Conservation (phyloP, 345 rosid species). For the Cardamine occulta region DNA sequence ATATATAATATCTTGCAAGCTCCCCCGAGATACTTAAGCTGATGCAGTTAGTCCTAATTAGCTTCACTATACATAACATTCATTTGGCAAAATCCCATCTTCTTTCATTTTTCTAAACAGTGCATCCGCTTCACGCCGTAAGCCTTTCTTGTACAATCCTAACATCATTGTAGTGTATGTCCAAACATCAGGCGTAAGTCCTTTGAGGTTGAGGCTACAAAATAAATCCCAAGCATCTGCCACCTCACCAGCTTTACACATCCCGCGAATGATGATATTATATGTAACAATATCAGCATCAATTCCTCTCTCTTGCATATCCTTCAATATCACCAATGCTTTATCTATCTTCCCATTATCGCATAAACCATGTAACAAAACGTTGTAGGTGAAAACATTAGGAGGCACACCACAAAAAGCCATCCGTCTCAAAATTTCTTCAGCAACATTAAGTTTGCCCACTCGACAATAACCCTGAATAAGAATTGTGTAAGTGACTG, state of each 20-base stretch:
- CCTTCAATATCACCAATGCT: constrained; percentile 41
- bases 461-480: constrained; percentile 45
- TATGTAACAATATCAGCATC: constrained; percentile 41
- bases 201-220: constrained; percentile 19
- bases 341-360: constrained; percentile 41
- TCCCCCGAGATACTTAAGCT: constrained; percentile 12
- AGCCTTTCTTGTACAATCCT: constrained; percentile 46
- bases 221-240: constrained; percentile 44
- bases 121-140: constrained; percentile 40
- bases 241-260: constrained; percentile 44
- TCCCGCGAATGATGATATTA: constrained; percentile 43
- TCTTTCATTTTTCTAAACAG: constrained; percentile 44
- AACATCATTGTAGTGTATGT: constrained; percentile 43
- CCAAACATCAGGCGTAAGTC: constrained; percentile 39
- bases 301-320: constrained; percentile 38
- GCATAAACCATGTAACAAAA: constrained; percentile 45
- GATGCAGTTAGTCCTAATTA: neutral
- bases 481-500: constrained; percentile 38
- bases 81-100: constrained; percentile 38
- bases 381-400: constrained; percentile 38
- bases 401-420: constrained; percentile 41
- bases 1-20: constrained; percentile 18
- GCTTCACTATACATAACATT: constrained; percentile 19
- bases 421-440: constrained; percentile 43
- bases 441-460: constrained; percentile 38